phyloP scores from a whole-genome alignment of 192 early-diverging fungal species.

The Gonapodya sp. region DNA sequence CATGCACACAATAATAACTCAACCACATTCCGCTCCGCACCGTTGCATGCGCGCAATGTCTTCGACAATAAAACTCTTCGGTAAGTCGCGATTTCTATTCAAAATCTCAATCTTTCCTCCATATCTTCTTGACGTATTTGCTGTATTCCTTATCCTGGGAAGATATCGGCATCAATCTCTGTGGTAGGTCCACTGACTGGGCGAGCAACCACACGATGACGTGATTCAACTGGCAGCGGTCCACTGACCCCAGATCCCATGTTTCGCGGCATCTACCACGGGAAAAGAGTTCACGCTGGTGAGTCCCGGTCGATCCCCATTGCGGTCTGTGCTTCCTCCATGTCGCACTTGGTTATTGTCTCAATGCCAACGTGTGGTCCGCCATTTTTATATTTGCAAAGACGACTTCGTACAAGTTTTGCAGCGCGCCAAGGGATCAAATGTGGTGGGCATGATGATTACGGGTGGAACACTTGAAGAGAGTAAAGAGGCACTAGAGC shows the following conservation, averaged over 20 bases:
- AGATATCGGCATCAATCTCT: conserved; percentile 86
- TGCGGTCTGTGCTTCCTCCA: background rate
- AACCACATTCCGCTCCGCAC: too few species aligned
- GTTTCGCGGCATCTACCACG: conserved; percentile 73
- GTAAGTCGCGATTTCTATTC: too few species aligned
- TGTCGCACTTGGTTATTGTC: background rate
- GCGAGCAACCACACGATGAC: background rate
- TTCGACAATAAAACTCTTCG: too few species aligned
- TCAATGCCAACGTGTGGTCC: background rate
- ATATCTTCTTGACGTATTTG: too few species aligned
- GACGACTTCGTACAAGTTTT: conserved; percentile 62
- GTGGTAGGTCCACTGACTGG: background rate
- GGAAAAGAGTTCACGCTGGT: conserved; percentile 61
- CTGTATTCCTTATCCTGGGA: too few species aligned
- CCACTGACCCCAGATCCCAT: conserved; percentile 61
- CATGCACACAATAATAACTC: too few species aligned
- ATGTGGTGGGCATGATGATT: conserved; percentile 70
- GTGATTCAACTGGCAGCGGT: background rate
- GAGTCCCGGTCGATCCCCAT: too few species aligned
- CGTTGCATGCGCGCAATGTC: too few species aligned
- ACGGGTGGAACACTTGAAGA: conserved; percentile 59
- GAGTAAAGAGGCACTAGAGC: conserved; percentile 38
- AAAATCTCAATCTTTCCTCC: too few species aligned
- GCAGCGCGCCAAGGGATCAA: conserved; percentile 48
- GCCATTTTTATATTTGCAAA: conserved; percentile 5